A percentile compares a stretch with the other conserved stretches of the same genome.
phyloP scores from a whole-genome alignment of 1,139 yeast species.

The Candida anutae region DNA sequence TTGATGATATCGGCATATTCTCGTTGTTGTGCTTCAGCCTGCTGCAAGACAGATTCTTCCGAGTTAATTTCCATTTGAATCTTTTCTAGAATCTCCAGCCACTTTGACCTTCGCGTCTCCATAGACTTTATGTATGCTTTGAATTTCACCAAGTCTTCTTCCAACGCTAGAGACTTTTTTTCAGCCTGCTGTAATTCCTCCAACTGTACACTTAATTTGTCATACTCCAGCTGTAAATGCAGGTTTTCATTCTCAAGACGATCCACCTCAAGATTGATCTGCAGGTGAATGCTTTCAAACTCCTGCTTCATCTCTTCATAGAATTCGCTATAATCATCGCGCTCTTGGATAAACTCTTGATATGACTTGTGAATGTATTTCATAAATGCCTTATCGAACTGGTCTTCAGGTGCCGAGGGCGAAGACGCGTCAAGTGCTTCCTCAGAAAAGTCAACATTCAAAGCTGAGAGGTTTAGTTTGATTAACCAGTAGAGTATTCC shows the following conservation, averaged over 20 bases:
- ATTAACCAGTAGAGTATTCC: constrained; percentile 82
- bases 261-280: constrained; percentile 29
- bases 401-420: constrained; percentile 28
- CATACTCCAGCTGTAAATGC: constrained; percentile 23
- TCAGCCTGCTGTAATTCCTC: constrained; percentile 37
- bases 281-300: constrained; percentile 34
- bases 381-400: constrained; percentile 54
- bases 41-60: constrained; percentile 36
- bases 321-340: constrained; percentile 51
- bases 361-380: constrained; percentile 63
- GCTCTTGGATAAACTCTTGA: constrained; percentile 54
- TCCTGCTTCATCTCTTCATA: constrained; percentile 50
- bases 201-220: constrained; percentile 17
- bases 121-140: constrained; percentile 63
- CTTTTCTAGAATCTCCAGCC: constrained; percentile 52
- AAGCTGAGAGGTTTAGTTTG: constrained; percentile 44
- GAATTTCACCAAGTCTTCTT: constrained; percentile 65
- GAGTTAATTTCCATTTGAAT: constrained; percentile 46
- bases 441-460: constrained; percentile 32
- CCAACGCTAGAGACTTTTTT: constrained; percentile 55
- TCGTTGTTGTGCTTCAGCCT: constrained; percentile 37
- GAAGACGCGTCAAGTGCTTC: constrained; percentile 14
- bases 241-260: constrained; percentile 37
- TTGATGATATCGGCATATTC: constrained; percentile 41
- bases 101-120: constrained; percentile 54